A percentile compares a stretch with the other conserved stretches of the same genome.
phyloP scores from a whole-genome alignment of 1,139 yeast species.

The Saccharomyces pastorianus region DNA sequence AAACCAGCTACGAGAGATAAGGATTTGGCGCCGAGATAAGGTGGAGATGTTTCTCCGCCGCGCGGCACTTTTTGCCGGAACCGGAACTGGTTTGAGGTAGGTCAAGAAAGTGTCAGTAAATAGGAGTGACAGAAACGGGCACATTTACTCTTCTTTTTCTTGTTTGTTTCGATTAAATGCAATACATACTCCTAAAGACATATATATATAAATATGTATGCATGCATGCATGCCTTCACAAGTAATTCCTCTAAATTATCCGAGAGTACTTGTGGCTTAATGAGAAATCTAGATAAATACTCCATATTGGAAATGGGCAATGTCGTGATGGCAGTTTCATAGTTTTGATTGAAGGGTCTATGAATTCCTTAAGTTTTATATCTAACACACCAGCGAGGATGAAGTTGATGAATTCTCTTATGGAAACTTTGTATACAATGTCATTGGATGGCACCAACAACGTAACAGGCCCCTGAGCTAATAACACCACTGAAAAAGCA shows the following conservation, averaged over 20 bases:
- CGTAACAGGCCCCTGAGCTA: slow-evolving; percentile 33
- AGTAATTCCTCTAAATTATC: slow-evolving; percentile 21
- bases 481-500: slow-evolving; percentile 34
- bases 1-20: background rate
- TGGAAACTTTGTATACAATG: slow-evolving; percentile 33
- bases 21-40: background rate
- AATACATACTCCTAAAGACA: background rate
- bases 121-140: background rate
- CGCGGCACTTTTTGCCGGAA: background rate
- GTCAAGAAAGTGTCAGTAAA: background rate
- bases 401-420: slow-evolving; percentile 36
- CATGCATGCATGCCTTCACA: too few species aligned
- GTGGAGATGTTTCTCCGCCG: background rate
- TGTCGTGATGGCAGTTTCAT: slow-evolving; percentile 34
- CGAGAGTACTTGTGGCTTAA: slow-evolving; percentile 20
- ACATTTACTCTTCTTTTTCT: background rate
- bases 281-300: slow-evolving; percentile 18
- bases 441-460: slow-evolving; percentile 44
- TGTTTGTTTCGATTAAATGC: background rate
- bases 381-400: slow-evolving; percentile 20
- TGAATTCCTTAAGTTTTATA: slow-evolving; percentile 18
- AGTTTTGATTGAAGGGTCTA: slow-evolving; percentile 30
- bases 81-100: background rate
- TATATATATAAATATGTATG: background rate
- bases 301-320: slow-evolving; percentile 12